phyloP scores from a whole-genome alignment of 495 filamentous ascomycete genomes.

The Xylaria bambusicola region DNA sequence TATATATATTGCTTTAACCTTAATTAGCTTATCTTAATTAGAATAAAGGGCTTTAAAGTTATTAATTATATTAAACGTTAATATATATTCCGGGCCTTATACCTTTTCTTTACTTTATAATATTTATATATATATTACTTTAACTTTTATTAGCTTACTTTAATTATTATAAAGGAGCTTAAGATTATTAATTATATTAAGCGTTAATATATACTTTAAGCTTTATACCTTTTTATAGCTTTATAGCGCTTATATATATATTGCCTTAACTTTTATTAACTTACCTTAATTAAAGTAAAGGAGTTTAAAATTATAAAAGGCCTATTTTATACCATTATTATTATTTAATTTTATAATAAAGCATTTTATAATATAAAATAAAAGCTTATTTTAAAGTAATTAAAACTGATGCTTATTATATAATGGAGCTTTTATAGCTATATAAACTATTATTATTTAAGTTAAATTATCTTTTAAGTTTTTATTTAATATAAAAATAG shows the following conservation, averaged over 20 bases:
- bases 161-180: slow-evolving; percentile 14
- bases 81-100: too few relatives aligned
- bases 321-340: not conserved
- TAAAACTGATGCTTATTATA: not conserved
- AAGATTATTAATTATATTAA: slow-evolving; percentile 28
- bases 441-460: not conserved
- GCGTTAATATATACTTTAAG: slow-evolving; percentile 37
- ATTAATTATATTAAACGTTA: too few relatives aligned
- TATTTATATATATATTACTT: not conserved
- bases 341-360: not conserved
- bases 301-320: not conserved
- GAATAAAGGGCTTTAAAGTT: too few relatives aligned
- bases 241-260: slow-evolving; percentile 40
- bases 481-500: slow-evolving; percentile 34
- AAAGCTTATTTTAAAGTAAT: not conserved
- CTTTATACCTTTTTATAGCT: slow-evolving; percentile 39
- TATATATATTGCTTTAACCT: too few relatives aligned
- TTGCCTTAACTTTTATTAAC: slow-evolving; percentile 34
- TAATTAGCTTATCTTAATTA: too few relatives aligned
- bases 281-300: slow-evolving; percentile 35
- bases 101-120: not conserved
- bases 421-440: not conserved
- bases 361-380: not conserved
- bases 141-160: not conserved
- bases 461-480: not conserved